Evolutionary conservation across 805 yeast species (phyloP), one percentile per base, ranked within the genome.

Genomic region (Zygosaccharomyces gambellarensis): DNA sequence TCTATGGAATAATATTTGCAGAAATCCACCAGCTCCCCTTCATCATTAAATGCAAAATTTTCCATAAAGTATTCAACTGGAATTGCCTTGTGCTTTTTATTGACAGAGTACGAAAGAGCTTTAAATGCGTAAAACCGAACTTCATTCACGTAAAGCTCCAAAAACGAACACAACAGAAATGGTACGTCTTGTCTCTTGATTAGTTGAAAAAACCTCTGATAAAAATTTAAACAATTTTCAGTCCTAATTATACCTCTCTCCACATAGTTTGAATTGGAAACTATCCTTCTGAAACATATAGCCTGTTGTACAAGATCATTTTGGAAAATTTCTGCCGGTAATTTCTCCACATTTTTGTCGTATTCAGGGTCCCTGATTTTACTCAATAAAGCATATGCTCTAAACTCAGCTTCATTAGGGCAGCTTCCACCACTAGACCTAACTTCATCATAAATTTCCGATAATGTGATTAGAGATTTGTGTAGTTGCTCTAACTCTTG

Each of bases 401-500:
- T 77, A 61, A 94, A 88, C 63, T 94, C 99, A 0, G 97, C 87
- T 67, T 94, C 98, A 58, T 89, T 87, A 0, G 90, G 87, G 39
- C 87, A 80, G 5, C 51, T 52, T 0, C 87, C 82, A 1, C 90
- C 92, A 50, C 77, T 75, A 25, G 82, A 79, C 39, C 95, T 73
- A 9, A 83, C 83, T 60, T 87, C 96, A 48, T 81, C 80, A 61
- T 94, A 94, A 63, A 90, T 87, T 62, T 94, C 97, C 2, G 87
- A 78, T 31, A 94, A 71, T 0, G 98, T 87, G 61, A 92, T 96
- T 42, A 94, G 67, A 0, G 97, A 87, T 61, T 94, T 94, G 62
- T 87, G 90, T 64, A 94, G 78, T 64, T 94, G 99, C 65, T 94
- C 99, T 14, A 92, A 64, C 69, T 94, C 99, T 67, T 94, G 99